Base-by-base conservation (phyloP, 2,329 filamentous ascomycete genomes). In the Orbilia brochopaga region DNA sequence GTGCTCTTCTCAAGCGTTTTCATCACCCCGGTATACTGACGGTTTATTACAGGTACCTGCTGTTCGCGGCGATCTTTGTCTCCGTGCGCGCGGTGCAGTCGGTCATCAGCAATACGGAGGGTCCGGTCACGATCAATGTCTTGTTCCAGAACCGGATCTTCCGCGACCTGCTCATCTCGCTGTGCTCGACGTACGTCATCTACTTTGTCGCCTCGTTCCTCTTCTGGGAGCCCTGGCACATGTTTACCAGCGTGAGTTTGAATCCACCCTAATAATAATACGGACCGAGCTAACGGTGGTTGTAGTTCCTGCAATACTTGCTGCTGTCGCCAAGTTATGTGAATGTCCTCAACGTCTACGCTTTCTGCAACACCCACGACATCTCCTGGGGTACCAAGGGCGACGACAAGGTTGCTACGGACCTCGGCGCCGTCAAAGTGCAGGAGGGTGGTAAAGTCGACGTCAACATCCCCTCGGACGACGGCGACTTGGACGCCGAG, bases 211-310 rank as follows among this genome's bases (percentile, higher is more conserved):
- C 91, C 0, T 96, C 92, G 7, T 84, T 99, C 75, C 83, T 99
- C 75, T 97, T 97, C 87, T 87, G 97, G 80, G 94, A 99, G 79
- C 94, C 94, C 2, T 99, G 94, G 93, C 94, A 99, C 82, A 97
- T 99, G 92, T 85, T 96, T 79, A 97, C 94, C n/a, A 87, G 82
- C 57, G 82, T 83, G 79, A 78, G 81, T 79, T 44, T 37, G 51
- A 40, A 37, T 21, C 37, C 7, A 21, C 15, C 15, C 32, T n/a
- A n/a, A n/a, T n/a, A n/a, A n/a, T n/a, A 5, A 7, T 23, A 3
- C 11, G 13, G 17, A 15, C 52, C 35, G 46, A 50, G 7, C 58
- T 40, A 48, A 55, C n/a, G 11, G 61, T 48, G 6, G 15, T 2
- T 48, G 11, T 88, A 89, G 66, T 91, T 97, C 80, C 80, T 92